Conservation (phyloP, 257 asterid genomes). For the Solanum pennellii region DNA sequence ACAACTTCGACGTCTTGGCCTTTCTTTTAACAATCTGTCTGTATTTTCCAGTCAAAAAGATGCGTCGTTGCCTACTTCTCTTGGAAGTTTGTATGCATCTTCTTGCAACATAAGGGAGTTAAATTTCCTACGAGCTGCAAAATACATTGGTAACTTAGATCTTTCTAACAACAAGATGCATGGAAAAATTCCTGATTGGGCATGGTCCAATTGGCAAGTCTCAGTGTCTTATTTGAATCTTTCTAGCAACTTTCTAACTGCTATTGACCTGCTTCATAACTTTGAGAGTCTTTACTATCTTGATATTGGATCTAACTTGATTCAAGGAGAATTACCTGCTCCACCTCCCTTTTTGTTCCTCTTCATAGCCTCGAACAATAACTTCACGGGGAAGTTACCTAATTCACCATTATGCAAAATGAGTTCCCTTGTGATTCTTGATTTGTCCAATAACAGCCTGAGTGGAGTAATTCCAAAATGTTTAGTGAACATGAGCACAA, state of each 20-base stretch:
- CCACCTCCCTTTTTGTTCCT: not conserved
- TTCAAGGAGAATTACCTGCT: not conserved
- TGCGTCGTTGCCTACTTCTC: not conserved
- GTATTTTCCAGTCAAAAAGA: not conserved
- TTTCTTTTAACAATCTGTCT: slow-evolving; percentile 8
- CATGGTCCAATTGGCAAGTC: not conserved
- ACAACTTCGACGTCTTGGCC: not conserved
- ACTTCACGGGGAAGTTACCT: slow-evolving; percentile 3
- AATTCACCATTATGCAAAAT: not conserved
- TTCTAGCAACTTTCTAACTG: not conserved
- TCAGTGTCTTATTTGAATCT: not conserved
- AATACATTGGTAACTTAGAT: not conserved
- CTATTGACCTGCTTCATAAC: not conserved
- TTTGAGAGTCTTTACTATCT: not conserved
- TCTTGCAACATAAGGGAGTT: not conserved
- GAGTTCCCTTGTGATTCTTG: not conserved
- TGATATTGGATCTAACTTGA: not conserved
- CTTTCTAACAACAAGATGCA: not conserved
- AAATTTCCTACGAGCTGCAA: not conserved
- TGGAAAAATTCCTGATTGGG: slow-evolving; percentile 2
- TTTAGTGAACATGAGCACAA: not conserved
- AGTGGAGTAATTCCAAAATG: not conserved
- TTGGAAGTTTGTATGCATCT: not conserved
- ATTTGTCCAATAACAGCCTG: not conserved
- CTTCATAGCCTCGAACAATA: slow-evolving; percentile 5